Base-by-base conservation (phyloP, 441 rosid genomes). In the Pelargonium myrrhifolium region DNA sequence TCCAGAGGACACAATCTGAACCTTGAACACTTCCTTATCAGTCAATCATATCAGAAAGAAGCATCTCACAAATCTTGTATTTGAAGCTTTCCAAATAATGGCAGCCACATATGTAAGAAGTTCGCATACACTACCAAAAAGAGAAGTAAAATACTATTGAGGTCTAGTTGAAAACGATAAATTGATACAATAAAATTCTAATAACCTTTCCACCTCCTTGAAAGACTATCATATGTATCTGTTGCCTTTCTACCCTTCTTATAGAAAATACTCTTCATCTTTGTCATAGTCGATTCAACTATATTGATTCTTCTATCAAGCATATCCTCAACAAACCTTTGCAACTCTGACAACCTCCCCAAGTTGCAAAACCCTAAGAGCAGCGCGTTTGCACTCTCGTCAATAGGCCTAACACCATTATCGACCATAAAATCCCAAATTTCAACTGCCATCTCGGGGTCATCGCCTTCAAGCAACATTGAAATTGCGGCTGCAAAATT, bases 391-490 rank as follows among this genome's bases (percentile, higher is more conserved):
- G 84, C 81, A 17, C 86, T 77, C 24, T 58, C 82, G 68, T 80
- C 85, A 49, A 81, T 79, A 70, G 82, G 81, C 4, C 26, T 69
- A 61, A 77, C 74, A 60, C 61, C 31, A 68, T 80, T 83, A 64
- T 81, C 82, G 15, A 76, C 72, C 82, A 84, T 74, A 75, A 77
- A 81, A 74, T 77, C 71, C 91, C 91, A 86, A 68, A 86, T 80
- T 45, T 84, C 80, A 26, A 81, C 77, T 24, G 85, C 88, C 70
- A 68, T 75, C 75, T 86, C 87, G 17, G 87, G 86, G 71, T 86
- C 91, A 40, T 79, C 81, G 1, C 78, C 63, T 1, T 77, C 76
- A 24, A 83, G 68, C 73, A 84, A 67, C 82, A 81, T 68, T 62
- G 79, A 31, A 58, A 84, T 80, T 22, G 89, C 85, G 3, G 75